Base-by-base conservation (phyloP, 768 basidiomycete species). In the Inosperma sp. region DNA sequence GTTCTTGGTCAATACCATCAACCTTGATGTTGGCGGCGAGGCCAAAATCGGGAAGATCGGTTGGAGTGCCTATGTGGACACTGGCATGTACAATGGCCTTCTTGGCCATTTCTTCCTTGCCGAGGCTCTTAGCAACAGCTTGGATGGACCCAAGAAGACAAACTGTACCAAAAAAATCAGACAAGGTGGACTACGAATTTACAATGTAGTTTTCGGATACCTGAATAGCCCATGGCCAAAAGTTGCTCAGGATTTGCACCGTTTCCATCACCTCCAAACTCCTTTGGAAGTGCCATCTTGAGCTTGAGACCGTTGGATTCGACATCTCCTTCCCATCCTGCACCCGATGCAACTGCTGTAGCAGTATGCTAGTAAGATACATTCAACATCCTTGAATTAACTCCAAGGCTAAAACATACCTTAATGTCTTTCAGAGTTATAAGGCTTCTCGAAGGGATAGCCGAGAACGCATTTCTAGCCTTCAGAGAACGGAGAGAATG, bases 141-240 rank as follows among this genome's bases (percentile, higher is more conserved):
- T 87, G 85, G 48, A 88, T 63, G 1, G 87, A 87, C 4, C 84
- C 82, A 0, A 88, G 73, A 62, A 88, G 77, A 60, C 87, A 89
- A 3, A 83, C 87, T 86, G 52, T 27, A 44, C 5, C 40, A 49
- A 16, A 8, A 52, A 44, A 19, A n/a, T 23, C 5, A 29, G 40
- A 9, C 2, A 35, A n/a, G 19, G 9, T 17, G 13, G 23, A 31
- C 6, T 12, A 14, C 14, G 1, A 25, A n/a, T 7, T 35, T 19
- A 21, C 26, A 13, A 1, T 2, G 16, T 30, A 40, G 8, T 22
- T 7, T 13, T 14, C 59, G 79, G 44, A n/a, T 57, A 84, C 83
- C 75, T 19, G 83, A 75, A 55, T 84, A 84, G 4, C 84, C 83
- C 79, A 82, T 78, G 9, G 84, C 83, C 52, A 85, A 84, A 31